A percentile compares a stretch with the other conserved stretches of the same genome.
Conservation (phyloP, 331 rosid genomes). For the Cucumis variabilis region DNA sequence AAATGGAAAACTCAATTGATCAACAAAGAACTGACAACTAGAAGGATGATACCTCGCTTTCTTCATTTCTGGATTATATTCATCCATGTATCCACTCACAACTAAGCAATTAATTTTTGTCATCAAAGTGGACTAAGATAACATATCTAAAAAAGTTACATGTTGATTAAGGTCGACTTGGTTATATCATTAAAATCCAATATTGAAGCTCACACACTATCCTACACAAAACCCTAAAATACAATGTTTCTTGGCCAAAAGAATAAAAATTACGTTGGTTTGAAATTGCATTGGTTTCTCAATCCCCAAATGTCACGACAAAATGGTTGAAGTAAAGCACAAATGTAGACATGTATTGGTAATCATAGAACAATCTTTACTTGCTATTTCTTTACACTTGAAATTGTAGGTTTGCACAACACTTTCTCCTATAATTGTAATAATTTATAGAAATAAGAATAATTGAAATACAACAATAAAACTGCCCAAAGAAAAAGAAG, state of each 20-base stretch:
- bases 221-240: background rate
- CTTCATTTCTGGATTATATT: constrained; percentile 66
- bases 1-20: background rate
- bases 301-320: background rate
- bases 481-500: background rate
- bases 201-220: background rate
- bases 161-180: background rate
- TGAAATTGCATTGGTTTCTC: background rate
- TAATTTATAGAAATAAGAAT: background rate
- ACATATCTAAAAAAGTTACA: background rate
- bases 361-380: background rate
- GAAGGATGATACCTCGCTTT: constrained; percentile 72
- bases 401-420: background rate
- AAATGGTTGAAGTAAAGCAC: background rate
- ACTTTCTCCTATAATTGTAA: background rate
- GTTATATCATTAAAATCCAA: background rate
- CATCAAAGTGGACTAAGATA: constrained; percentile 18
- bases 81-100: constrained; percentile 67
- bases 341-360: background rate
- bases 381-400: background rate
- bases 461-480: background rate
- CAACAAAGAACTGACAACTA: constrained; percentile 31
- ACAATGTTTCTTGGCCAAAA: background rate
- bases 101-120: constrained; percentile 66
- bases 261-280: background rate